Evolutionary conservation across 495 filamentous ascomycete genomes (phyloP).

Genomic region (Cercophora scortea): DNA sequence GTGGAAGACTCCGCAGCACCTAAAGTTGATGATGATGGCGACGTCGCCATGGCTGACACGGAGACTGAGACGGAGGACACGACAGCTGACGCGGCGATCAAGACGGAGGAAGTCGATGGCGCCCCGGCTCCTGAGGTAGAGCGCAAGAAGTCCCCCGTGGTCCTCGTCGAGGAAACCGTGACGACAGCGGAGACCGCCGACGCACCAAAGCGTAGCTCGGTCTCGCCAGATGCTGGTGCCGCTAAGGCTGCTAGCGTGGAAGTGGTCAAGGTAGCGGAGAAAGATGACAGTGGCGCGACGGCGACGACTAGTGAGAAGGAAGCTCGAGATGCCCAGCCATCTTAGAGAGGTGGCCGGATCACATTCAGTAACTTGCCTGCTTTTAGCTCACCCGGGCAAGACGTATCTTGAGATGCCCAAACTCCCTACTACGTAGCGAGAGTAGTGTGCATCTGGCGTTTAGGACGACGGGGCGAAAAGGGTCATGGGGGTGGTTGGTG

Average conservation of each 20-base stretch:
- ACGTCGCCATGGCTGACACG: conserved; percentile 29
- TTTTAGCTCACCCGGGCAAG: background rate
- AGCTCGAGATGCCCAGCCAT: background rate
- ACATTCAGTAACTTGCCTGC: background rate
- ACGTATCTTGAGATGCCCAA: background rate
- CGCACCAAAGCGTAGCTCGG: background rate
- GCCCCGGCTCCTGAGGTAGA: conserved; percentile 2
- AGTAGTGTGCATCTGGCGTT: conserved; percentile 4
- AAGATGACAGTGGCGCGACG: background rate
- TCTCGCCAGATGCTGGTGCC: background rate
- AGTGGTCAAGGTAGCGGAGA: background rate
- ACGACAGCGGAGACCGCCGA: conserved; percentile 1
- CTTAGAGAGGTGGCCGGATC: background rate
- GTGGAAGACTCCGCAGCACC: background rate
- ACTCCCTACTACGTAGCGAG: background rate
- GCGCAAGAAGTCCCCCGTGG: conserved; percentile 1
- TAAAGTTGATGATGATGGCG: conserved; percentile 25
- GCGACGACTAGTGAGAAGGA: background rate
- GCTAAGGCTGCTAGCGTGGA: background rate
- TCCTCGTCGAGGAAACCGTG: background rate
- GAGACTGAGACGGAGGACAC: conserved; percentile 18
- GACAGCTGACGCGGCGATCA: conserved; percentile 17
- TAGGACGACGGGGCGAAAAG: background rate
- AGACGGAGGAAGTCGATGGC: conserved; percentile 24
- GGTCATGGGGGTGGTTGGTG: background rate